Evolutionary conservation across 2,329 filamentous ascomycete genomes (phyloP).

Genomic region (Curvularia eragrostidis): DNA sequence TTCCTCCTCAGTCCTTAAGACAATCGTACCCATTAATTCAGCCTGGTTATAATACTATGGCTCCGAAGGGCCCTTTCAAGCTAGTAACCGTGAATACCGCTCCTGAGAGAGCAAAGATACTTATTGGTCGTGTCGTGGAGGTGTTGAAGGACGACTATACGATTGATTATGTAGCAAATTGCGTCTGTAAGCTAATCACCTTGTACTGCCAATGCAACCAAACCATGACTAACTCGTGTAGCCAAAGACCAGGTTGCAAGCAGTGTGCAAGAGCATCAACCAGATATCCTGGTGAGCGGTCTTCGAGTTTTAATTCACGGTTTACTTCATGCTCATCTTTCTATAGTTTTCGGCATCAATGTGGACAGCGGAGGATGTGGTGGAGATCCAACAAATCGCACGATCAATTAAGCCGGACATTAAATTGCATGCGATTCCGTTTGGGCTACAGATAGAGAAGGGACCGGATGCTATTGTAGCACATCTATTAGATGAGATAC

Average conservation of each 20-base stretch:
- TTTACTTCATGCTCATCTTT: background rate
- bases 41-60: background rate
- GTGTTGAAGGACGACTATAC: constrained; percentile 69
- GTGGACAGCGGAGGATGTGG: background rate
- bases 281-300: background rate
- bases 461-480: background rate
- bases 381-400: background rate
- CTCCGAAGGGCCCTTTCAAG: constrained; percentile 60
- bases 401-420: background rate
- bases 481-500: background rate
- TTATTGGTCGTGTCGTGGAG: constrained; percentile 67
- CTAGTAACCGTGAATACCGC: constrained; percentile 73
- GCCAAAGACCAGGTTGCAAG: background rate
- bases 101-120: constrained; percentile 66
- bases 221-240: background rate
- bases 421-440: background rate
- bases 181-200: constrained; percentile 55
- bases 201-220: background rate
- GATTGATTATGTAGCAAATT: constrained; percentile 67
- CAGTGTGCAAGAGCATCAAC: background rate
- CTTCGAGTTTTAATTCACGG: background rate
- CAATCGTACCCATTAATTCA: background rate
- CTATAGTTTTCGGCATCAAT: background rate
- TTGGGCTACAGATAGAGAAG: background rate
- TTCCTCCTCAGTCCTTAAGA: background rate